Conservation (phyloP, 495 filamentous ascomycete genomes). For the Penicillium manginii region DNA sequence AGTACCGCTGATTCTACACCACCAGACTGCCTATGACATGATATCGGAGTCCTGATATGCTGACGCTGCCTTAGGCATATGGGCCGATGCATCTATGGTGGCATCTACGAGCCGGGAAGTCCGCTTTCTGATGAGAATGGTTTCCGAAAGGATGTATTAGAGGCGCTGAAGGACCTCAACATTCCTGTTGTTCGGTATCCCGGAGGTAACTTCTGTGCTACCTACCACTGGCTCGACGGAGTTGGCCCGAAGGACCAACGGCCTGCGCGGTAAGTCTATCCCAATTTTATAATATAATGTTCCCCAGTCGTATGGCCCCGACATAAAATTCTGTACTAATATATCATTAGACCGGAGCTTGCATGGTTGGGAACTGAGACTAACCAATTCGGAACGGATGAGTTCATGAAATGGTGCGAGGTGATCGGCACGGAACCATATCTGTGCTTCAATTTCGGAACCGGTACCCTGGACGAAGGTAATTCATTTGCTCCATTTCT, state of each 20-base stretch:
- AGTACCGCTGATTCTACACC: constrained; percentile 5
- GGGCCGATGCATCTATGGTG: constrained; percentile 84
- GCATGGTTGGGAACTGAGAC: constrained; percentile 76
- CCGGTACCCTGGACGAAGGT: constrained; percentile 72
- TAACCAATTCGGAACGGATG: constrained; percentile 80
- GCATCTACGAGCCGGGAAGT: constrained; percentile 76
- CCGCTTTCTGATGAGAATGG: constrained; percentile 72
- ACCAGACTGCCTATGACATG: not conserved
- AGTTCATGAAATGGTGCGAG: constrained; percentile 81
- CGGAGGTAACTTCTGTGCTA: constrained; percentile 79
- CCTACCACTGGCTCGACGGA: constrained; percentile 83
- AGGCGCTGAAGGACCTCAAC: constrained; percentile 67
- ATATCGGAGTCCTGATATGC: not conserved
- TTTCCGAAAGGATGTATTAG: constrained; percentile 75
- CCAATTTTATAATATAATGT: not conserved
- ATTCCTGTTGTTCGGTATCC: constrained; percentile 79
- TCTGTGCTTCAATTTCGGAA: constrained; percentile 76
- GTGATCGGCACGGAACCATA: constrained; percentile 72
- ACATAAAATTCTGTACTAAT: not conserved
- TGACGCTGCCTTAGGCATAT: constrained; percentile 59
- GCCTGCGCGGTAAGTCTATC: constrained; percentile 50
- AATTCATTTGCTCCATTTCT: not conserved
- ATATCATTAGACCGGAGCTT: constrained; percentile 60
- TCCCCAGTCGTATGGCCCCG: not conserved
- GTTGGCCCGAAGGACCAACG: constrained; percentile 70